phyloP scores from a whole-genome alignment of 768 basidiomycete species.

The Phanerochaete sordida region DNA sequence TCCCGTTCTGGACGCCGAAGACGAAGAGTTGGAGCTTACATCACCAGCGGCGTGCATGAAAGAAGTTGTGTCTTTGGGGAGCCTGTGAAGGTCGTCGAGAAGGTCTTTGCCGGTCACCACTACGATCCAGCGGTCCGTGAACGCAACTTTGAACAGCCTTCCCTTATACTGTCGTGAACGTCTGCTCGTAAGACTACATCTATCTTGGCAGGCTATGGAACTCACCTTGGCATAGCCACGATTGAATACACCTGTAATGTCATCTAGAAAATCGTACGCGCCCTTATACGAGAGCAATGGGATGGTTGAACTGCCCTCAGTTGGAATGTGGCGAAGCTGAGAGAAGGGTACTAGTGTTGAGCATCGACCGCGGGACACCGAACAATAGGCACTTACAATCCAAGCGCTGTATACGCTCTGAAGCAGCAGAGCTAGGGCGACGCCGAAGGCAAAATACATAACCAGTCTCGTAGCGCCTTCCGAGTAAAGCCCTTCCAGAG shows the following conservation, averaged over 20 bases:
- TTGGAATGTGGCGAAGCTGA: constrained; percentile 20
- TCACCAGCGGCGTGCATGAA: constrained; percentile 38
- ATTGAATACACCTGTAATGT: constrained; percentile 9
- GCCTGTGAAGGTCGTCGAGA: constrained; percentile 48
- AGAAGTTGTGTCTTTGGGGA: constrained; percentile 42
- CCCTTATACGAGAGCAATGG: constrained; percentile 20
- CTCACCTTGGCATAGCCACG: constrained; percentile 20
- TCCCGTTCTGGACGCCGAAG: background rate
- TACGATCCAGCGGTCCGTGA: constrained; percentile 44
- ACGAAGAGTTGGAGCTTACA: constrained; percentile 22
- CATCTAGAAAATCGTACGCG: constrained; percentile 2
- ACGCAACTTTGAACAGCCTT: constrained; percentile 40
- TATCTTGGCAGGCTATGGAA: no score
- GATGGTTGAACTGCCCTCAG: constrained; percentile 18
- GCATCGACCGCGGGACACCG: no score
- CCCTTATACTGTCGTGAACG: constrained; percentile 7
- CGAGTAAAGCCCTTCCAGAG: no score
- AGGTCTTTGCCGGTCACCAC: constrained; percentile 39
- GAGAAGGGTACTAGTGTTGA: no score
- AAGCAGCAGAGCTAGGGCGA: no score
- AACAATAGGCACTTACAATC: no score
- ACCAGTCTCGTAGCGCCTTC: no score
- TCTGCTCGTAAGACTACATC: background rate
- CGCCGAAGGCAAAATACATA: no score
- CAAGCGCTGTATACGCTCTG: no score